Conservation (phyloP, 2,329 filamentous ascomycete genomes). For the Pestalotiopsis sp. region DNA sequence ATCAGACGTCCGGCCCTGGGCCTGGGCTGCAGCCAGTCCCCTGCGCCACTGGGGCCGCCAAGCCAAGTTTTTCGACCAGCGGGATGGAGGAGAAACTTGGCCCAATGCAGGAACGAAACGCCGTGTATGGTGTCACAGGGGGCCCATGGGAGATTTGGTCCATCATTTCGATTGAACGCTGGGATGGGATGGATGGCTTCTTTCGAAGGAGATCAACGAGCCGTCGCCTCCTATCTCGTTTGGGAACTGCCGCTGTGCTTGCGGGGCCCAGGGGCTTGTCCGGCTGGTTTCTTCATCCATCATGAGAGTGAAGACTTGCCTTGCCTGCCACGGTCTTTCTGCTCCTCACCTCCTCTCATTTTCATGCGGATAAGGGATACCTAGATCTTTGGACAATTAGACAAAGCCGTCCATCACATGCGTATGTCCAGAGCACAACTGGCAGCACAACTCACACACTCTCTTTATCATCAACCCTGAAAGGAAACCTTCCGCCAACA, state of each 20-base stretch:
- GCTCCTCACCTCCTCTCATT: not conserved
- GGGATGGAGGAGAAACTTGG: not conserved
- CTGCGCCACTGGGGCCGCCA: not conserved
- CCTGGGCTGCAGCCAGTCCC: not conserved
- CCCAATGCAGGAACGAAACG: constrained; percentile 11
- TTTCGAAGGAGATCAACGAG: not conserved
- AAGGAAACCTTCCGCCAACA: not conserved
- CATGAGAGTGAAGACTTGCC: not conserved
- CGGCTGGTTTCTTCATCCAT: not conserved
- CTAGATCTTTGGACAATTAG: not conserved
- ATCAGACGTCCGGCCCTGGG: not conserved
- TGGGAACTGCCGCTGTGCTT: not conserved
- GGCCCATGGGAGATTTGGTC: not conserved
- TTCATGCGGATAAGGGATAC: not conserved
- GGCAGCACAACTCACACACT: not conserved
- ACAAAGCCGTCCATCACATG: not conserved
- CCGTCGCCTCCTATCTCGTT: not conserved
- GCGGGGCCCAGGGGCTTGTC: not conserved
- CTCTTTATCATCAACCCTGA: constrained; percentile 2
- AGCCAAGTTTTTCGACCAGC: not conserved
- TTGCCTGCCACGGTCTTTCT: not conserved
- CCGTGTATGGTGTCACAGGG: not conserved
- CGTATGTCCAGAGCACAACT: not conserved
- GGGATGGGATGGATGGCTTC: not conserved
- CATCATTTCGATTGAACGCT: not conserved